These are phyloP conservation scores for Arthrinium puccinioides DNA, from an alignment of 2,329 filamentous ascomycete species.

Conservation along the genomic window DNA sequence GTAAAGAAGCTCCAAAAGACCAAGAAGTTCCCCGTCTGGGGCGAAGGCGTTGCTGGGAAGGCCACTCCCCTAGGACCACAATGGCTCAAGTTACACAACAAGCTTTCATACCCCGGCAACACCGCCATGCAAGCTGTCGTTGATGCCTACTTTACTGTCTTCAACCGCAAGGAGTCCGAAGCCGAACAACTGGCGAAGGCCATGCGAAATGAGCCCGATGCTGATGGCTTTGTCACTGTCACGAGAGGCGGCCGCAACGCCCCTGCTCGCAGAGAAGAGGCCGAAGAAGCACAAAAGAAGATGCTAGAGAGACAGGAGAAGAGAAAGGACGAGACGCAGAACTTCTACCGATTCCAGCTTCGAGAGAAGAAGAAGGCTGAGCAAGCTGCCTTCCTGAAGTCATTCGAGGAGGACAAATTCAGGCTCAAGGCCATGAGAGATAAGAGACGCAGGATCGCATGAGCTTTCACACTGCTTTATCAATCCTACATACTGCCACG, in stretches of 20 bases:
- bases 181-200: conserved; percentile 54
- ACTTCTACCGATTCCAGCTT: conserved; percentile 81
- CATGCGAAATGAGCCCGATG: conserved; percentile 74
- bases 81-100: conserved; percentile 60
- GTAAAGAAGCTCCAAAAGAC: conserved; percentile 53
- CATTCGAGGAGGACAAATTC: conserved; percentile 70
- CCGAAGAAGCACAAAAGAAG: conserved; percentile 50
- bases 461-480: not conserved
- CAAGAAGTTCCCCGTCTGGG: conserved; percentile 62
- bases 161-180: conserved; percentile 62
- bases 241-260: conserved; percentile 67
- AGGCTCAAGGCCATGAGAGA: conserved; percentile 65
- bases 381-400: conserved; percentile 59
- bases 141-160: conserved; percentile 82
- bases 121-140: conserved; percentile 62
- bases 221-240: conserved; percentile 93
- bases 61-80: conserved; percentile 49
- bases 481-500: not conserved
- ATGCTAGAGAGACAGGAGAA: conserved; percentile 58
- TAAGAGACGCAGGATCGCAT: conserved; percentile 52
- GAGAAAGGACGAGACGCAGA: conserved; percentile 55
- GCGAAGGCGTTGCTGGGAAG: conserved; percentile 49
- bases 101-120: conserved; percentile 63
- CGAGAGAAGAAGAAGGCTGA: conserved; percentile 72
- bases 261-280: conserved; percentile 67